A percentile compares a stretch with the other conserved stretches of the same genome.
phyloP scores from a whole-genome alignment of 108 stramenopile species.

The Epithemia pelagica region DNA sequence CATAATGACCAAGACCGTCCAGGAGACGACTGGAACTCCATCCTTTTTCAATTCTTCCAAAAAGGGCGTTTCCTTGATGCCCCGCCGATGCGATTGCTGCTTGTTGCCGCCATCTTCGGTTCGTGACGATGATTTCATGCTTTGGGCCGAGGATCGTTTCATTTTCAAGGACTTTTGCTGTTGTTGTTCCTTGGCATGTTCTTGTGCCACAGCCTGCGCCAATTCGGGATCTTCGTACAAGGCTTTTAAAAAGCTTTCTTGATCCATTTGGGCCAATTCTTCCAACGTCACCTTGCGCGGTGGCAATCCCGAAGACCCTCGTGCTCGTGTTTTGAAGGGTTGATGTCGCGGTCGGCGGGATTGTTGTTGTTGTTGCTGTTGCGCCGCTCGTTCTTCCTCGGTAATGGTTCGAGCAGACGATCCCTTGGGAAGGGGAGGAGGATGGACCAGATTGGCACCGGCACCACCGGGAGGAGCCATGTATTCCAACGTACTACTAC shows the following conservation, averaged over 20 bases:
- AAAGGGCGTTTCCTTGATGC: background rate
- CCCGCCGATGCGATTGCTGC: constrained; percentile 1
- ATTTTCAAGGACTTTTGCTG: background rate
- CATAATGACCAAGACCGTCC: constrained; percentile 29
- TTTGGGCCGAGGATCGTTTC: background rate
- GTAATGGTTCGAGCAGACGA: background rate
- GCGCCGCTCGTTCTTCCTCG: background rate
- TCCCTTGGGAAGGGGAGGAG: background rate
- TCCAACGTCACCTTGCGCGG: constrained; percentile 18
- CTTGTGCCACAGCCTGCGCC: constrained; percentile 13
- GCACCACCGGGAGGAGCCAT: background rate
- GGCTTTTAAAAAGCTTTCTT: constrained; percentile 27
- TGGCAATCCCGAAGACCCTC: constrained; percentile 24
- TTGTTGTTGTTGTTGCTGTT: constrained; percentile 9
- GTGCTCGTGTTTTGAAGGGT: constrained; percentile 13
- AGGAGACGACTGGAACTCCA: constrained; percentile 35
- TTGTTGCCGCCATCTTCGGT: background rate
- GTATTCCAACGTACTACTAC: background rate
- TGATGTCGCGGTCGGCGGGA: background rate
- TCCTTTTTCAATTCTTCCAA: constrained; percentile 17
- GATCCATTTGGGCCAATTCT: constrained; percentile 29
- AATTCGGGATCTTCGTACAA: constrained; percentile 39
- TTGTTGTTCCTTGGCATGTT: constrained; percentile 4
- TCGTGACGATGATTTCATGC: background rate
- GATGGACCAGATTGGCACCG: background rate